A percentile compares a stretch with the other conserved stretches of the same genome.
Evolutionary conservation across 352 stramenopile species (phyloP).

Genomic region (Phytophthora meadii): DNA sequence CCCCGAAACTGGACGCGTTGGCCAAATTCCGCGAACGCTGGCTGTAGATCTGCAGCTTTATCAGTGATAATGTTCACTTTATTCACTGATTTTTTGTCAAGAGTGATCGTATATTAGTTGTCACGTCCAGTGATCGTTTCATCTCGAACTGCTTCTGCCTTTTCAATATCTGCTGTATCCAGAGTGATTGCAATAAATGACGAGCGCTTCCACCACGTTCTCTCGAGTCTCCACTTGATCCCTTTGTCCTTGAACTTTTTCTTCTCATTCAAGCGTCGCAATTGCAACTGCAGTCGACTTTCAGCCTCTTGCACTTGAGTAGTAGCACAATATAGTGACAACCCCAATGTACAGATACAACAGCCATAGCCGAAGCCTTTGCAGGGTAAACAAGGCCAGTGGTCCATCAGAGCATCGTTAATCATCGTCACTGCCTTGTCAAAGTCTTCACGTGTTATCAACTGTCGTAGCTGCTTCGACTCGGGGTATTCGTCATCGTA

Average conservation of each 20-base stretch:
- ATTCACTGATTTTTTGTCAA: too few relatives aligned
- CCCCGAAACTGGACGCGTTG: constrained; percentile 17
- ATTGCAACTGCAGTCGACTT: constrained; percentile 63
- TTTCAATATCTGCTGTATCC: not conserved
- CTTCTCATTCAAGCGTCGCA: constrained; percentile 77
- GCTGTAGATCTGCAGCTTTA: constrained; percentile 6
- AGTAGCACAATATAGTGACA: constrained; percentile 84
- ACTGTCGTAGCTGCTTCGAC: constrained; percentile 39
- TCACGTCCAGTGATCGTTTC: constrained; percentile 24
- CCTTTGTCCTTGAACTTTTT: constrained; percentile 59
- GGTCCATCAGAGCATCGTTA: constrained; percentile 84
- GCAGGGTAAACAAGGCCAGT: constrained; percentile 87
- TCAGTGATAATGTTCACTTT: too few relatives aligned
- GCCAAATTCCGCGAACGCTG: constrained; percentile 13
- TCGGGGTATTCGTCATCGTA: constrained; percentile 82
- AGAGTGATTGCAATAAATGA: constrained; percentile 75
- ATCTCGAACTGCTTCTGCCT: constrained; percentile 6
- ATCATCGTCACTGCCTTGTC: constrained; percentile 65
- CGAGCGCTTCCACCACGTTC: constrained; percentile 69
- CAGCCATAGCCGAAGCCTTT: constrained; percentile 84
- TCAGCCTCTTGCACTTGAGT: constrained; percentile 81
- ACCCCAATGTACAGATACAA: constrained; percentile 80
- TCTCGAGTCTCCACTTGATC: constrained; percentile 72
- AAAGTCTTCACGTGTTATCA: constrained; percentile 78
- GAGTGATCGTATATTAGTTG: too few relatives aligned